Conservation (phyloP, 169 alveolate genomes). For the Plasmodium sp. region DNA sequence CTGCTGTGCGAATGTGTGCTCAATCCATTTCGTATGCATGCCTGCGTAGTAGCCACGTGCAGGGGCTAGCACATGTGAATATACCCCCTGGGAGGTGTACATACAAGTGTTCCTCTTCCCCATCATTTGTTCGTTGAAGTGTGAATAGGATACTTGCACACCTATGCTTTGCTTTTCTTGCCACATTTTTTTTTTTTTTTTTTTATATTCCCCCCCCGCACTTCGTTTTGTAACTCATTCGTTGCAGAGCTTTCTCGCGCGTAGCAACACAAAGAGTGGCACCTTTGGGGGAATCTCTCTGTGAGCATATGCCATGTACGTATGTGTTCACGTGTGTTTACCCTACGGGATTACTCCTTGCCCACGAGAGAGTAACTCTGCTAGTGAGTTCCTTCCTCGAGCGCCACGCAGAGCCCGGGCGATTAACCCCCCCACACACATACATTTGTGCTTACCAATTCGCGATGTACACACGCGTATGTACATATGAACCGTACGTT, state of each 20-base stretch:
- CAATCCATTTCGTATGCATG: background rate
- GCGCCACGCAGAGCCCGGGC: background rate
- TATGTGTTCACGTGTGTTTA: background rate
- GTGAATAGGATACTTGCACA: background rate
- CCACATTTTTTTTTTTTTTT: background rate
- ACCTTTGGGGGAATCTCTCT: background rate
- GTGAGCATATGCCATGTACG: background rate
- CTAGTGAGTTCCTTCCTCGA: background rate
- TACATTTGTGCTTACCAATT: background rate
- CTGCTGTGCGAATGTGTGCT: background rate
- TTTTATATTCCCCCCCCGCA: background rate
- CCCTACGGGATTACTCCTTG: background rate
- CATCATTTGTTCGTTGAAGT: background rate
- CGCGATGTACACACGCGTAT: background rate
- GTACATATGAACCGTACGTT: background rate
- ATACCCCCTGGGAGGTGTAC: background rate
- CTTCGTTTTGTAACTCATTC: background rate
- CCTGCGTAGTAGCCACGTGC: background rate
- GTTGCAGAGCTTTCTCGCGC: background rate
- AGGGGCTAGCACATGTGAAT: background rate
- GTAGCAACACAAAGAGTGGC: background rate
- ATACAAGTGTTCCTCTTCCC: background rate
- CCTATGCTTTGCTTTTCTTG: background rate
- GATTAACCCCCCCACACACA: background rate
- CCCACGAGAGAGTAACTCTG: background rate